Percentiles rank a stretch among this genome's conserved stretches.
These are phyloP conservation scores for Podochytrium sp. DNA, from an alignment of 192 early-diverging fungal species.

Conservation along the genomic window DNA sequence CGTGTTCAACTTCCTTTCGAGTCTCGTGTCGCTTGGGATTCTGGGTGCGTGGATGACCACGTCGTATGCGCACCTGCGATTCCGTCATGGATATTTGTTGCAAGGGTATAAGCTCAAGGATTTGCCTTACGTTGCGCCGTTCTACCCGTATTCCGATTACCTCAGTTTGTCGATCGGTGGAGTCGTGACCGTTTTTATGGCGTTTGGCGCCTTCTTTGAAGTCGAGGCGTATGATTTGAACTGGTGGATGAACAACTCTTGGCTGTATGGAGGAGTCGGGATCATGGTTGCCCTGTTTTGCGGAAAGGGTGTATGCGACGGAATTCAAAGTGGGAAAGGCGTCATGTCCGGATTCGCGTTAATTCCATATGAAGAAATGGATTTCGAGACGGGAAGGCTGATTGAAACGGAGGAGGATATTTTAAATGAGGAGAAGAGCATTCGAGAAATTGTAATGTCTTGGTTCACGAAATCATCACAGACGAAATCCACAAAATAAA, in stretches of 20 bases:
- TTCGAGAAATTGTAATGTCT: too few relatives aligned
- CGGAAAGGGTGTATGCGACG: background rate
- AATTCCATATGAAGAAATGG: constrained; percentile 13
- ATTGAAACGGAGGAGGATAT: constrained; percentile 9
- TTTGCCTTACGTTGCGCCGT: constrained; percentile 28
- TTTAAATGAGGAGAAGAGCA: too few relatives aligned
- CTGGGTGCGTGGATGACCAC: constrained; percentile 31
- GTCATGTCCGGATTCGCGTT: background rate
- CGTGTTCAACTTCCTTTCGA: background rate
- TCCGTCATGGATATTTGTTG: constrained; percentile 18
- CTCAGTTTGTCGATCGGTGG: constrained; percentile 8
- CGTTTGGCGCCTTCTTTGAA: constrained; percentile 4
- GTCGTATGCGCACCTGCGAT: constrained; percentile 23
- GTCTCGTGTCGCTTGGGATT: constrained; percentile 10
- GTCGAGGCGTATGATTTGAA: background rate
- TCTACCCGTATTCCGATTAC: constrained; percentile 23
- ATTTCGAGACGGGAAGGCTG: constrained; percentile 25
- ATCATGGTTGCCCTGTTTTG: background rate
- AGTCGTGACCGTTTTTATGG: constrained; percentile 16
- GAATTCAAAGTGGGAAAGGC: too few relatives aligned
- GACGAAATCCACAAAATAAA: too few relatives aligned
- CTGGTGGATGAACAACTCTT: constrained; percentile 18
- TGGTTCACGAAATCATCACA: too few relatives aligned
- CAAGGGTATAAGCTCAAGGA: constrained; percentile 13
- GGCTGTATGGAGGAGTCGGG: constrained; percentile 25